Conservation (phyloP, 163 green algal species). For the Volvox carteri region DNA sequence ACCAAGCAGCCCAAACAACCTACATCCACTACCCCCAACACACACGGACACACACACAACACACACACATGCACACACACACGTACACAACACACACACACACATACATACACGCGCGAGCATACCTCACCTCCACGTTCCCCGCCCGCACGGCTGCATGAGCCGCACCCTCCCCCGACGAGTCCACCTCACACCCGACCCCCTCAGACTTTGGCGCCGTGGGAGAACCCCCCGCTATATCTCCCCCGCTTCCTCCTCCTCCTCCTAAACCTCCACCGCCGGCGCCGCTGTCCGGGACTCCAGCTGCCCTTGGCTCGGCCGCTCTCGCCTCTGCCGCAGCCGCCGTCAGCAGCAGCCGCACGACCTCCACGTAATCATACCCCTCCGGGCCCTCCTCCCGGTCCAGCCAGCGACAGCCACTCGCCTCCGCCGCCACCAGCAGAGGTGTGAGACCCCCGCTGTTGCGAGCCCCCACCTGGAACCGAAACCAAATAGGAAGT, state of each 20-base stretch:
- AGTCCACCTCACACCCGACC: constrained; percentile 23
- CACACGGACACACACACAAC: no score
- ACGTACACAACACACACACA: no score
- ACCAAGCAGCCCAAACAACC: no score
- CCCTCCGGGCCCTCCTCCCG: background rate
- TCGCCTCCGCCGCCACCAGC: constrained; percentile 46
- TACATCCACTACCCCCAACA: no score
- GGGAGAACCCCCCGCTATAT: background rate
- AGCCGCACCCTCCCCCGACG: constrained; percentile 19
- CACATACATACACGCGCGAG: no score
- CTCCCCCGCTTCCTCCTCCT: background rate
- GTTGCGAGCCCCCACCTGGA: background rate
- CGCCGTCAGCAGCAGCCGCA: background rate
- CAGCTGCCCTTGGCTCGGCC: background rate
- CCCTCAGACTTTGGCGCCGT: background rate
- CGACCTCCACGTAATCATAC: constrained; percentile 9
- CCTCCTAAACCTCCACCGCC: background rate
- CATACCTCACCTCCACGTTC: constrained; percentile 2
- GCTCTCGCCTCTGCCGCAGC: background rate
- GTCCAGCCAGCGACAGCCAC: constrained; percentile 32
- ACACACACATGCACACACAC: no score
- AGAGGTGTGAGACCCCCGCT: constrained; percentile 21
- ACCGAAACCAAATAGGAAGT: no score
- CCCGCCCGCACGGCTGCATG: constrained; percentile 35
- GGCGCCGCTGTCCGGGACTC: background rate